Base-by-base conservation (phyloP, 805 yeast genomes). In the Millerozyma acaciae region DNA sequence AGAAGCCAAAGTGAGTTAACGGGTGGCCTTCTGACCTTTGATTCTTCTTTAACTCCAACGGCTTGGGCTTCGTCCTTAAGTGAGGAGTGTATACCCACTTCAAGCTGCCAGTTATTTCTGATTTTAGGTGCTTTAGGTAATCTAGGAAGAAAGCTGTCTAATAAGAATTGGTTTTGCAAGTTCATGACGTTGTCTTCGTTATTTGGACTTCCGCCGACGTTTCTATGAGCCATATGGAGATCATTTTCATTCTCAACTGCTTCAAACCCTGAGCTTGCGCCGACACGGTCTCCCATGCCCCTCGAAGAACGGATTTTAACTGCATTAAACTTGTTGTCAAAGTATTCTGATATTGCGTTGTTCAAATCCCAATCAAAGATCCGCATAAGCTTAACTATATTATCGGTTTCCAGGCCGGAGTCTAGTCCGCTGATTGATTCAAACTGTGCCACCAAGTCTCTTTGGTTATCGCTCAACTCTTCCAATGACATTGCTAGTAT, bases 281-380 rank as follows among this genome's bases (percentile, higher is more conserved):
- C 4, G 38, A 26, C n/a, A 37, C 36, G 20, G 31, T 41, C 5
- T 21, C 19, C 18, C 5, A 26, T 23, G 15, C 12, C 12, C 10
- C 12, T 12, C 6, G 26, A 23, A 20, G 28, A 20, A 14, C 35
- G 23, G 15, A 26, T 33, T 9, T 47, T 44, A n/a, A 50, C 26
- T 6, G 48, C 34, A 2, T 55, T 60, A 35, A 65, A 60, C n/a
- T 68, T 67, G 4, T 45, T 35, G 44, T 82, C 89, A 48, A 79
- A 79, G 50, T 68, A 82, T 32, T 76, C 66, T 3, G 80, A 70
- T 20, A 80, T 55, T 1, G 87, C 76, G 26, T 70, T 62, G 45
- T 80, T 84, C 31, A 82, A 48, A 45, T 79, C 70, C 79, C 79
- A 78, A 30, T 76, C 70, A 44, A 76, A 70, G 29, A 71, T 66